Base-by-base conservation (phyloP, 495 filamentous ascomycete genomes). In the Aspergillus hancockii region DNA sequence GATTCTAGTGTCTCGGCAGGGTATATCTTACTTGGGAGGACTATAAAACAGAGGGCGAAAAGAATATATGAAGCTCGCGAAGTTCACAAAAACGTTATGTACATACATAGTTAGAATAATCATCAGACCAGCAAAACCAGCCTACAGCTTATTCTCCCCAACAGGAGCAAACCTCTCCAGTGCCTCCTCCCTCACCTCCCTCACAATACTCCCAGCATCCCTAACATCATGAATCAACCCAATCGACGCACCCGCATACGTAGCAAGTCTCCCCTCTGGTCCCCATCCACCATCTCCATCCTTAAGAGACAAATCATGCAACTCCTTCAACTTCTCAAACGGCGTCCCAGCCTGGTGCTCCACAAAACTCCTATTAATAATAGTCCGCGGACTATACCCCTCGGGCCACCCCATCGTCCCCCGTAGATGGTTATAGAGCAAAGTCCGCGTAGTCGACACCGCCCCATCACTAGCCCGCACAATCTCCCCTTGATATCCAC, bases 341-440 rank as follows among this genome's bases (percentile, higher is more conserved):
- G 63, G 49, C 55, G 77, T 72, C 0, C 89, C 89, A 13, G 57
- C 67, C 60, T 78, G 68, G n/a, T 83, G 67, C 59, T 92, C 89
- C 22, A 57, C 53, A 66, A 77, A 88, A 18, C 83, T 88, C 57
- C 73, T 63, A 64, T 92, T 92, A 19, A 85, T 68, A 6, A 91
- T 75, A 8, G 77, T 82, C 8, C 90, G 73, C 0, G 81, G 87
- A 63, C 81, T 83, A 67, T 87, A 92, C 18, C 71, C 64, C 49
- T 78, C 71, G 0, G 89, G 88, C 90, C 90, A 94, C 8, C 80
- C 83, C 34, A 75, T 78, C 0, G 86, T 90, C 0, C 88, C 90
- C 13, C 89, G 71, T 7, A 92, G 69, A 21, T 79, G 76, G 70
- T 94, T 90, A 63, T 90, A 94, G 7, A 93, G 65, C 19, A 82